phyloP scores from a whole-genome alignment of 345 rosid genomes.

The Corymbia maculata region DNA sequence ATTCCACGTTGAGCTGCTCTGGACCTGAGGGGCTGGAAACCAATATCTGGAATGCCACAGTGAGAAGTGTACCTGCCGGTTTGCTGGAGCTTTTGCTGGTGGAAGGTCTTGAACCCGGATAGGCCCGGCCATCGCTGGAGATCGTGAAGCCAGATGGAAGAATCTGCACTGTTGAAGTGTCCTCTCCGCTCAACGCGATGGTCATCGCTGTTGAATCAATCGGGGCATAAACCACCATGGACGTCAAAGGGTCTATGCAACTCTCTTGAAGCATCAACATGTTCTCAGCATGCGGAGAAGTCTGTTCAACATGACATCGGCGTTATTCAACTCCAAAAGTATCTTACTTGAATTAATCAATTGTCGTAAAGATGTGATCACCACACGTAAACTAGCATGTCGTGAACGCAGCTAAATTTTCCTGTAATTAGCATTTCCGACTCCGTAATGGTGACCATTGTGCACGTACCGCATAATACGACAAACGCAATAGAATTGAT shows the following conservation, averaged over 20 bases:
- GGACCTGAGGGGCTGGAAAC: conserved; percentile 10
- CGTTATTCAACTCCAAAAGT: background rate
- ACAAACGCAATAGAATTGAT: background rate
- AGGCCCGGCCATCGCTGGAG: conserved; percentile 29
- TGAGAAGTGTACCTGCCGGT: conserved; percentile 38
- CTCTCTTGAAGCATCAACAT: conserved; percentile 57
- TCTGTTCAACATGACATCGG: background rate
- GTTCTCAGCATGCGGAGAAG: background rate
- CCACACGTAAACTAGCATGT: background rate
- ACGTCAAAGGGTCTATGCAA: conserved; percentile 34
- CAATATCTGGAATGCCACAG: conserved; percentile 55
- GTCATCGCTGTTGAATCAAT: conserved; percentile 22
- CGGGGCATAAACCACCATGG: conserved; percentile 54
- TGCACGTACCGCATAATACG: background rate
- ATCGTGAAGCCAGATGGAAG: conserved; percentile 76
- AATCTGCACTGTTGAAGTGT: conserved; percentile 22
- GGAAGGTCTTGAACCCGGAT: background rate
- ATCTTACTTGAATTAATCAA: background rate
- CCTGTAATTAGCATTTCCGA: background rate
- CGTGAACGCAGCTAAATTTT: background rate
- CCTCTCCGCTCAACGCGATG: conserved; percentile 18
- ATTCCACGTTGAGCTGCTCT: conserved; percentile 17
- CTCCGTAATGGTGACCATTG: background rate
- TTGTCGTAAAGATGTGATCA: background rate
- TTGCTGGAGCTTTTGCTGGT: background rate